Evolutionary conservation across 2,329 filamentous ascomycete species (phyloP), one percentile per base, ranked within the genome.

Genomic region (Ascomycota sp.): DNA sequence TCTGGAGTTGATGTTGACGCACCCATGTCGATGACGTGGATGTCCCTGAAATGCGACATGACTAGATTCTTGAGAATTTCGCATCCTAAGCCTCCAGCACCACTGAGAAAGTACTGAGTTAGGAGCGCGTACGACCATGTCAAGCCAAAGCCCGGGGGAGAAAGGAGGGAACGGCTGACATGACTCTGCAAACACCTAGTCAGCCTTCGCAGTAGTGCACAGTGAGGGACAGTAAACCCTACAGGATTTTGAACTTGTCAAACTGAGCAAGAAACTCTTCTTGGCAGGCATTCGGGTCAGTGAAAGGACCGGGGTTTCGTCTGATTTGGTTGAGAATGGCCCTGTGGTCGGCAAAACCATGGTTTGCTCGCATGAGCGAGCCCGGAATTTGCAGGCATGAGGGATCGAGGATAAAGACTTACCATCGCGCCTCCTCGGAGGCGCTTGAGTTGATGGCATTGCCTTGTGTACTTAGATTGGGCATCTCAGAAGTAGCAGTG

Each of bases 11-110:
- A 13, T 9, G 7, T 20, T n/a, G 7, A 20, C 9, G 13, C 55
- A 77, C 78, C 81, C 89, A 98, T 98, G 56, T 98, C 89, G 43
- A 98, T 95, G 34, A 98, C 89, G 58, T 98, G 83, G 40, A 98
- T 94, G 45, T 93, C 72, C 52, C 79, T 91, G 60, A 98, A 98
- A 20, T 85, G 83, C 2, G 86, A 94, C 30, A 98, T 65, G 25
- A 89, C 89, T 22, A 98, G 65, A 45, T 98, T 82, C 60, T 98
- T 98, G 30, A 98, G 61, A 27, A 98, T 92, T 50, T 98, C 89
- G 44, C 89, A 98, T 39, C 89, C 89, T 35, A 98, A 56, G 8
- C 89, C 89, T 36, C 89, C 89, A 34, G 89, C 89, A 33, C 89
- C 89, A 40, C 85, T 94, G 10, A 17, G 6, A 2, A 21, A 11